Percentiles rank a stretch among this genome's conserved stretches.
Conservation (phyloP, 1,284 basidiomycete species). For the Inonotus obliquus region DNA sequence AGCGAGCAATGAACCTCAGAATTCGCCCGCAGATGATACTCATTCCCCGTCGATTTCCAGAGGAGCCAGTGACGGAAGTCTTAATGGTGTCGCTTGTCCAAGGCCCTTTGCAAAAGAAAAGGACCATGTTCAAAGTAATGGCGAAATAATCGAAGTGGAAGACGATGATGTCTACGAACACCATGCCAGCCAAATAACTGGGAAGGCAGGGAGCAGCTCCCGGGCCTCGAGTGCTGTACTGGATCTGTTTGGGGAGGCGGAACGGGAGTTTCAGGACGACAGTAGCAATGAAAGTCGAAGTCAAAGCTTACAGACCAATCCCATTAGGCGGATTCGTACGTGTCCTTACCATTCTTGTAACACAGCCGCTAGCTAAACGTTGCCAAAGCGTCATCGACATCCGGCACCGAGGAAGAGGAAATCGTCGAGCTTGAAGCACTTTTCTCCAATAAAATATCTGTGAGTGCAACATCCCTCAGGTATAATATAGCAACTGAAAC, state of each 20-base stretch:
- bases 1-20: background rate
- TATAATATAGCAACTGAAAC: background rate
- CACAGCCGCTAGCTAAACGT: background rate
- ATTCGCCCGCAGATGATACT: background rate
- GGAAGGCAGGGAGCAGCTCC: background rate
- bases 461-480: constrained; percentile 27
- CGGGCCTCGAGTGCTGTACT: background rate
- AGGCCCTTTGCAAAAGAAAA: background rate
- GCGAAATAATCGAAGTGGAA: constrained; percentile 1
- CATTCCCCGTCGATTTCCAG: background rate
- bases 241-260: background rate
- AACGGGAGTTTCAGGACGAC: background rate
- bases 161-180: background rate
- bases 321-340: background rate
- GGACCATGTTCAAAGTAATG: background rate
- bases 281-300: background rate
- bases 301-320: background rate
- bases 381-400: constrained; percentile 24
- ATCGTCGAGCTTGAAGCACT: constrained; percentile 47
- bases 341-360: background rate
- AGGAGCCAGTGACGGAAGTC: background rate
- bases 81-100: background rate
- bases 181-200: background rate
- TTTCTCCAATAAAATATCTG: constrained; percentile 58
- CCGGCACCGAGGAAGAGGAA: constrained; percentile 27